phyloP scores from a whole-genome alignment of 176 grass and related monocot species.

The Elymus sibiricus region DNA sequence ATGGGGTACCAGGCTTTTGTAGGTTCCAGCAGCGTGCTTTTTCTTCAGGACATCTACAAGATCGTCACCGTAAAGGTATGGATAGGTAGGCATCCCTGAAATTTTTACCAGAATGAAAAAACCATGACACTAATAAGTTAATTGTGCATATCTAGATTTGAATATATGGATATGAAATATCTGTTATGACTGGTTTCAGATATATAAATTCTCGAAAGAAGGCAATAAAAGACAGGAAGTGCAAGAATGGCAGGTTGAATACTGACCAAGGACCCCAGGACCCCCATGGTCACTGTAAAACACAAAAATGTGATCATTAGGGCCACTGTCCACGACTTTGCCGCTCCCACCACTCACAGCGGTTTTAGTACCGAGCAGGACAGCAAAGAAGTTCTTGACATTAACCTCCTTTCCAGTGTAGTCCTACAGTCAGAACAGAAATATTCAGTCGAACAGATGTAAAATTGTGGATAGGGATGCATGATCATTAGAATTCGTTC shows the following conservation, averaged over 20 bases:
- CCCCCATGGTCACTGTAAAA: constrained; percentile 96
- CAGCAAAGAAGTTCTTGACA: constrained; percentile 81
- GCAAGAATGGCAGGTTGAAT: constrained; percentile 14
- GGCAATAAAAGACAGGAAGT: neutral
- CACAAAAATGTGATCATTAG: constrained; percentile 95
- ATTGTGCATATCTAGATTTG: neutral
- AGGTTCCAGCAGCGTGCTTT: constrained; percentile 86
- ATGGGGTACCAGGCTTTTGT: constrained; percentile 89
- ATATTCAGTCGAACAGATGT: neutral
- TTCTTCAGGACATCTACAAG: constrained; percentile 73
- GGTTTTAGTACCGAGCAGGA: constrained; percentile 84
- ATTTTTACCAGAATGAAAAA: constrained; percentile 20
- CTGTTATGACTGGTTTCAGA: constrained; percentile 12
- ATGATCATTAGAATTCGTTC: neutral
- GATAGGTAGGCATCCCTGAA: constrained; percentile 95
- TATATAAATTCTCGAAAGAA: neutral
- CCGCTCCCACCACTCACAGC: constrained; percentile 84
- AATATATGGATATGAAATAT: neutral
- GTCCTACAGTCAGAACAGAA: constrained; percentile 49
- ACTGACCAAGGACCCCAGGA: constrained; percentile 88
- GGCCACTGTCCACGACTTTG: constrained; percentile 89
- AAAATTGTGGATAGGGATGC: neutral
- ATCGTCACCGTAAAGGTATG: constrained; percentile 88
- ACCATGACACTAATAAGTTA: constrained; percentile 2
- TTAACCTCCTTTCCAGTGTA: constrained; percentile 83